phyloP scores from a whole-genome alignment of 495 filamentous ascomycete species.

The Recurvomyces mirabilis region DNA sequence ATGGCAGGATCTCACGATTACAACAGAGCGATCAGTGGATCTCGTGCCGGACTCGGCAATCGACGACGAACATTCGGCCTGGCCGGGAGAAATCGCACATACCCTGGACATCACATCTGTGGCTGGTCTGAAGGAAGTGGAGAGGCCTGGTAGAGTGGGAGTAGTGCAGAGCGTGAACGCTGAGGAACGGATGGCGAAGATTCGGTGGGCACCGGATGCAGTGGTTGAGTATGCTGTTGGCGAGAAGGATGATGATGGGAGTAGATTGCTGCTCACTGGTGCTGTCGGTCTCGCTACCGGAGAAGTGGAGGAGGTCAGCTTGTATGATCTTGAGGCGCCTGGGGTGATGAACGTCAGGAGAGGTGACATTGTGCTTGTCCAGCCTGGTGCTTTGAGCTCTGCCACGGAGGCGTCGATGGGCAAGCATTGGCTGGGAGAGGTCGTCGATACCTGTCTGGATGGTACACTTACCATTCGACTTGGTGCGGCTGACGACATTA shows the following conservation, averaged over 20 bases:
- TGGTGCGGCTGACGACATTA: conserved; percentile 35
- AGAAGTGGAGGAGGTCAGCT: conserved; percentile 39
- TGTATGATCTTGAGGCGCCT: conserved; percentile 45
- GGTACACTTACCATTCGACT: conserved; percentile 45
- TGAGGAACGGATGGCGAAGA: conserved; percentile 40
- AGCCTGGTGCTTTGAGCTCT: no score
- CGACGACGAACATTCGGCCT: conserved; percentile 43
- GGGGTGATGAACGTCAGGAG: conserved; percentile 34
- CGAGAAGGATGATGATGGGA: conserved; percentile 29
- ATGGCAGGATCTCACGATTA: conserved; percentile 49
- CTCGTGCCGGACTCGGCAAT: conserved; percentile 39
- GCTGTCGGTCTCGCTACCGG: conserved; percentile 35
- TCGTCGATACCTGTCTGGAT: conserved; percentile 43
- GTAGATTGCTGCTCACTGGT: conserved; percentile 27
- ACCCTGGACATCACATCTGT: conserved; percentile 31
- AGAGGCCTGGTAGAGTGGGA: conserved; percentile 38
- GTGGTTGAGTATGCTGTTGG: conserved; percentile 26
- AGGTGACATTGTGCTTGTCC: conserved; percentile 43
- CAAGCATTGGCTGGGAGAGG: conserved; percentile 44
- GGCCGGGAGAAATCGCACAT: conserved; percentile 48
- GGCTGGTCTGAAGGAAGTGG: conserved; percentile 4
- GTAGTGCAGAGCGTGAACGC: conserved; percentile 49
- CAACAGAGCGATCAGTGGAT: conserved; percentile 32
- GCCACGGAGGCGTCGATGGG: no score
- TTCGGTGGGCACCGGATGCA: conserved; percentile 43